Evolutionary conservation across 2,329 filamentous ascomycete genomes (phyloP), one percentile per base, ranked within the genome.

Genomic region (Fusarium sp.): DNA sequence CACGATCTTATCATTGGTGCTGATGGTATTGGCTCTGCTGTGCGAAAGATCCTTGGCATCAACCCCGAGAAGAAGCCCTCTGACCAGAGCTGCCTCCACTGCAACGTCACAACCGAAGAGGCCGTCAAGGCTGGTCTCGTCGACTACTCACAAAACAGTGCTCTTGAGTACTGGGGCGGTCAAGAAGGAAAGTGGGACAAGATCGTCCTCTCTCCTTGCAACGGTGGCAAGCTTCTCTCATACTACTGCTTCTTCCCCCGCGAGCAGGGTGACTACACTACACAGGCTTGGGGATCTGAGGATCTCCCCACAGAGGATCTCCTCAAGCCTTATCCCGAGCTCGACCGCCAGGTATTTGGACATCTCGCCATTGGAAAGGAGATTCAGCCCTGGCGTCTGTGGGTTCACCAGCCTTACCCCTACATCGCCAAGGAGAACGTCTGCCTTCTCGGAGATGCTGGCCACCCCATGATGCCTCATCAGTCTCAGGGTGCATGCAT

Each of bases 131-230:
- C 88, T 2, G 90, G 90, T 5, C 84, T 92, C 0, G 85, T 89
- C 37, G 89, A 92, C 77, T 92, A 91, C 80, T 89, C 89, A 0
- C 76, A 85, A 38, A 79, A 92, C 80, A 83, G 79, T 31, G 90
- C 90, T 0, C 82, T 93, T 0, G 89, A 93, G 79, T 93, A 92
- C 82, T 93, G 91, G 91, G 91, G 91, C 31, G 91, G 91, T 4
- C 86, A 89, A 58, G 87, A 90, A 60, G 83, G 81, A 61, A 89
- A 88, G 75, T 89, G 84, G 84, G 88, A 92, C 79, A 93, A 93
- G 84, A 92, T 93, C 64, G 91, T 93, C 10, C 82, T 93, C 4
- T 92, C 90, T 0, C 90, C 91, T 10, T 93, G 91, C 81, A 91
- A 92, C 76, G 87, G 86, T 27, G 90, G 90, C 59, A 87, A 87